A percentile compares a stretch with the other conserved stretches of the same genome.
Evolutionary conservation across 1,139 yeast species (phyloP).

Genomic region (Scheffersomyces titani): DNA sequence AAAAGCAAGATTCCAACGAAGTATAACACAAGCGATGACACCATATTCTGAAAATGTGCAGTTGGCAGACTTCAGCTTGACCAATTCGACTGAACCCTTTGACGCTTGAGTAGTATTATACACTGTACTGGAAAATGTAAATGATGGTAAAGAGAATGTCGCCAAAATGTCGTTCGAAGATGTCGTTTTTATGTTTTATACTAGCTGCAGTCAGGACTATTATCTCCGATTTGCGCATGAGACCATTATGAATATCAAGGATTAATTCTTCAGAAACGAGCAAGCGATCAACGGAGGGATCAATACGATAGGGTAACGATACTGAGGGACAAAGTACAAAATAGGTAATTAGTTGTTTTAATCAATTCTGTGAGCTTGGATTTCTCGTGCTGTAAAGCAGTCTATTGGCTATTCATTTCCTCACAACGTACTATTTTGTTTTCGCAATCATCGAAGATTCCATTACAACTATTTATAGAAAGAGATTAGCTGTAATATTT

Average conservation of each 20-base stretch:
- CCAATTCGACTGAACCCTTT: background rate
- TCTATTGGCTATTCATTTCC: background rate
- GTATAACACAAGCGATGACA: constrained; percentile 14
- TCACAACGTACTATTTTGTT: too few relatives aligned
- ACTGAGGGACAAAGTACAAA: too few relatives aligned
- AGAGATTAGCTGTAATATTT: background rate
- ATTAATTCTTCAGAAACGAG: background rate
- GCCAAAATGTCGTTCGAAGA: constrained; percentile 3
- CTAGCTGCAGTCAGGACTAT: background rate
- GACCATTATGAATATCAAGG: background rate
- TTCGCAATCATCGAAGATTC: too few relatives aligned
- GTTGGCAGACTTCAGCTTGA: background rate
- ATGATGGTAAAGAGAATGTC: background rate
- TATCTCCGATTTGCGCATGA: background rate
- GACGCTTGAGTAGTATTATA: background rate
- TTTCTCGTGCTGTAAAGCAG: background rate
- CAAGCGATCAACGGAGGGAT: background rate
- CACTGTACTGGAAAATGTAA: background rate
- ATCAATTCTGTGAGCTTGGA: background rate
- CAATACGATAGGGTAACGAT: background rate
- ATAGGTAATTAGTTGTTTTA: too few relatives aligned
- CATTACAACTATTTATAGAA: background rate
- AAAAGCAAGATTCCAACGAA: constrained; percentile 35
- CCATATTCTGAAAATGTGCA: background rate
- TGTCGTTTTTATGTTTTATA: background rate